Percentiles rank a stretch among this genome's conserved stretches.
These are phyloP conservation scores for Brachypodium distachyon DNA, from an alignment of 202 grass and related monocot species.

Conservation along the genomic window DNA sequence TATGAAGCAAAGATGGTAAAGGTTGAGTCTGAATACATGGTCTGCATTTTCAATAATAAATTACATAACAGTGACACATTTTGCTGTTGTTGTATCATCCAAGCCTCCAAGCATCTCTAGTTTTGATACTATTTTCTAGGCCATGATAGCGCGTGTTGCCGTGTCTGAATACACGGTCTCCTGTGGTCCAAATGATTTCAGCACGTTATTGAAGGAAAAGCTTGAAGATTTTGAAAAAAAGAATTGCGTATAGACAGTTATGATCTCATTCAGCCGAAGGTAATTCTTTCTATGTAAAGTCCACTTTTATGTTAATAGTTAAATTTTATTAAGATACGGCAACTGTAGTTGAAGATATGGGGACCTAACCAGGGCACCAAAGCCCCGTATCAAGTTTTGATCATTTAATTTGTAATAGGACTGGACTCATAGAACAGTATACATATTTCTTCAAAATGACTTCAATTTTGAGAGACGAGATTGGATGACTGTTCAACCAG, in stretches of 20 bases:
- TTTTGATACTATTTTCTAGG: too few relatives aligned
- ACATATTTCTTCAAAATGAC: conserved; percentile 63
- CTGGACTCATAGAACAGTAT: background rate
- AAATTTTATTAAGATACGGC: background rate
- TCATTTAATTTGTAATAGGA: background rate
- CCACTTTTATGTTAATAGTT: background rate
- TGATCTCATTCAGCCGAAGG: conserved; percentile 91
- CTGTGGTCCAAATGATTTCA: conserved; percentile 95
- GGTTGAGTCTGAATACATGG: background rate
- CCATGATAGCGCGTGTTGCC: too few relatives aligned
- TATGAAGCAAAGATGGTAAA: background rate
- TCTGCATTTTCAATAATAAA: background rate
- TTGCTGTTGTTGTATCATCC: background rate
- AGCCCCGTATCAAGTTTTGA: background rate
- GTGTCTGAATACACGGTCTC: too few relatives aligned
- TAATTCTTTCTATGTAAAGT: background rate
- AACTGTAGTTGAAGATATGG: too few relatives aligned
- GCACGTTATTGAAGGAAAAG: conserved; percentile 74
- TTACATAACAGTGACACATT: background rate
- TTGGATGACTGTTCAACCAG: conserved; percentile 74
- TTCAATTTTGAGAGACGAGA: conserved; percentile 90
- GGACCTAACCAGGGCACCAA: background rate
- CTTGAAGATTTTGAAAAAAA: conserved; percentile 64
- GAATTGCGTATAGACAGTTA: conserved; percentile 85
- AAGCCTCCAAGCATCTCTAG: too few relatives aligned